These are phyloP conservation scores for Dendrocalamus latiflorus DNA, from an alignment of 202 grass and related monocot genomes.

Conservation along the genomic window DNA sequence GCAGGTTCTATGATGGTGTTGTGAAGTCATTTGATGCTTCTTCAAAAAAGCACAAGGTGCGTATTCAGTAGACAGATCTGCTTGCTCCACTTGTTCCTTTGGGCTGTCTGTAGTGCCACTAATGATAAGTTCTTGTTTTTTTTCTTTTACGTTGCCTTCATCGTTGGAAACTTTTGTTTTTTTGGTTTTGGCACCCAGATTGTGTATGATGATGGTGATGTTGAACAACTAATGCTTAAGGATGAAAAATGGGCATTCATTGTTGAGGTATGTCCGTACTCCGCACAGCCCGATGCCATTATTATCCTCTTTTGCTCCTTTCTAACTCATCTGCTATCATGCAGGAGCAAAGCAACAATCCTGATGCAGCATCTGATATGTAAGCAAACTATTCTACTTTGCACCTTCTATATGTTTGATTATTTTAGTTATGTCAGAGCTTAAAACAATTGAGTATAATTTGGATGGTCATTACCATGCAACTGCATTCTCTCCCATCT, in stretches of 20 bases:
- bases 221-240: slow-evolving; percentile 51
- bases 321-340: slow-evolving; percentile 24
- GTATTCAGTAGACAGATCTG: background rate
- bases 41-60: slow-evolving; percentile 60
- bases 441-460: background rate
- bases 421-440: background rate
- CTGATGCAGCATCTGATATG: slow-evolving; percentile 37
- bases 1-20: slow-evolving; percentile 67
- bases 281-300: background rate
- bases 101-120: background rate
- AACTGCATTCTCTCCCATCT: background rate
- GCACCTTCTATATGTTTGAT: background rate
- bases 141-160: background rate
- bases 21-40: slow-evolving; percentile 33
- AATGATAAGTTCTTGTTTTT: background rate
- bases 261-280: slow-evolving; percentile 28
- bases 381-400: slow-evolving; percentile 32
- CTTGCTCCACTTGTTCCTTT: background rate
- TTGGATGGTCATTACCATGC: background rate
- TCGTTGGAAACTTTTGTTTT: background rate
- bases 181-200: slow-evolving; percentile 41
- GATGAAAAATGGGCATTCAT: slow-evolving; percentile 66
- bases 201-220: slow-evolving; percentile 77
- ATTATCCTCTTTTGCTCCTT: background rate
- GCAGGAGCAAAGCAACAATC: slow-evolving; percentile 36